Evolutionary conservation across 129 eudicot genomes (phyloP).

Genomic region (Oenanthe sinensis): DNA sequence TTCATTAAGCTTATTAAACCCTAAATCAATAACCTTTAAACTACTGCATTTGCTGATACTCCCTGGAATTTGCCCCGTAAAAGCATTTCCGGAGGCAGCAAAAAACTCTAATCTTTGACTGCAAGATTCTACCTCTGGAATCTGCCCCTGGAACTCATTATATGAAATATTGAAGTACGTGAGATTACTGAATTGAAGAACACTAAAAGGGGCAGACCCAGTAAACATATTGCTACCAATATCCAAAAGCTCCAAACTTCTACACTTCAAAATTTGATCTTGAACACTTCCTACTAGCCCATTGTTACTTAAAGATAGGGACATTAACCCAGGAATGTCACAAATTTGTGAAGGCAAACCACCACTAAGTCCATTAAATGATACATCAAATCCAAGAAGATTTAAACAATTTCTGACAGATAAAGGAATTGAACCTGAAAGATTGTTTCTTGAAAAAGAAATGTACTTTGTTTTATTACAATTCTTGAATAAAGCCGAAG

Average conservation of each 20-base stretch:
- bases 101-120: slow-evolving; percentile 50
- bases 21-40: slow-evolving; percentile 57
- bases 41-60: slow-evolving; percentile 48
- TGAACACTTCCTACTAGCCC: slow-evolving; percentile 51
- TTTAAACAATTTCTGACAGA: slow-evolving; percentile 44
- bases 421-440: slow-evolving; percentile 64
- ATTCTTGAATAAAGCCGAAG: slow-evolving; percentile 44
- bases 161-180: slow-evolving; percentile 66
- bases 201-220: slow-evolving; percentile 66
- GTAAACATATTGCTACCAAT: slow-evolving; percentile 67
- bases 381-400: slow-evolving; percentile 78
- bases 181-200: slow-evolving; percentile 42
- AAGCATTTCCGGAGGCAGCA: slow-evolving; percentile 63
- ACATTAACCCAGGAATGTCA: slow-evolving; percentile 40
- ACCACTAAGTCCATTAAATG: slow-evolving; percentile 60
- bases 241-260: slow-evolving; percentile 73
- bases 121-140: slow-evolving; percentile 38
- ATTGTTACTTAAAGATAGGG: slow-evolving; percentile 75
- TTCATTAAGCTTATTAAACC: slow-evolving; percentile 56
- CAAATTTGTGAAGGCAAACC: slow-evolving; percentile 54
- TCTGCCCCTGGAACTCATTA: slow-evolving; percentile 48
- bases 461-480: slow-evolving; percentile 69
- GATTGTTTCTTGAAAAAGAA: slow-evolving; percentile 62
- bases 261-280: slow-evolving; percentile 46
- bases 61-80: slow-evolving; percentile 61